Percentiles rank a stretch among this genome's conserved stretches.
Evolutionary conservation across 2,329 filamentous ascomycete species (phyloP).

Genomic region (Calcarisporium arbuscula): DNA sequence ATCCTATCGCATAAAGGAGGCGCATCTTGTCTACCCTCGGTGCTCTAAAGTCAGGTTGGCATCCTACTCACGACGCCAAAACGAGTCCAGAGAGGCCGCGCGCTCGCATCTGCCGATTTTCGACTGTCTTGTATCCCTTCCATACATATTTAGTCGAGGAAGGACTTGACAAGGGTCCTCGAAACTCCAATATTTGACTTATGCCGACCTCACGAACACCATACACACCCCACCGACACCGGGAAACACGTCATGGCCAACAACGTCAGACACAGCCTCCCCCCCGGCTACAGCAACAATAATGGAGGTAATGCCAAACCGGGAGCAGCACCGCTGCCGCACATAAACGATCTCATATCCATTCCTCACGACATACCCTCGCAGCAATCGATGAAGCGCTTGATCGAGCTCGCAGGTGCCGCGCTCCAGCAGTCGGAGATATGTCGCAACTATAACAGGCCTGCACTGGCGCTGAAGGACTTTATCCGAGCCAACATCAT

Average conservation of each 20-base stretch:
- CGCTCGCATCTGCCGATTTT: too few relatives aligned
- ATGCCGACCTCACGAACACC: too few relatives aligned
- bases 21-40: too few relatives aligned
- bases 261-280: slow-evolving; percentile 22
- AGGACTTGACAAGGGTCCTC: too few relatives aligned
- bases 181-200: too few relatives aligned
- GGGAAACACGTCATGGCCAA: slow-evolving; percentile 24
- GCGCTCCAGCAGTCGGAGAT: slow-evolving; percentile 55
- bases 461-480: slow-evolving; percentile 73
- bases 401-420: slow-evolving; percentile 47
- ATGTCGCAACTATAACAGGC: slow-evolving; percentile 55
- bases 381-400: slow-evolving; percentile 44
- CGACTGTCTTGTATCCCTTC: too few relatives aligned
- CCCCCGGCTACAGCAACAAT: slow-evolving; percentile 19
- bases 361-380: slow-evolving; percentile 39
- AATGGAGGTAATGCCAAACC: slow-evolving; percentile 20
- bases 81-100: too few relatives aligned
- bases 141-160: too few relatives aligned
- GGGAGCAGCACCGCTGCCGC: slow-evolving; percentile 33
- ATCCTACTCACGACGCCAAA: too few relatives aligned
- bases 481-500: slow-evolving; percentile 80
- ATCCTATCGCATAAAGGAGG: too few relatives aligned
- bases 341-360: slow-evolving; percentile 47
- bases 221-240: slow-evolving; percentile 12
- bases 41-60: too few relatives aligned